These are phyloP conservation scores for Trichophyton schoenleinii DNA, from an alignment of 2,329 filamentous ascomycete species.

Conservation along the genomic window DNA sequence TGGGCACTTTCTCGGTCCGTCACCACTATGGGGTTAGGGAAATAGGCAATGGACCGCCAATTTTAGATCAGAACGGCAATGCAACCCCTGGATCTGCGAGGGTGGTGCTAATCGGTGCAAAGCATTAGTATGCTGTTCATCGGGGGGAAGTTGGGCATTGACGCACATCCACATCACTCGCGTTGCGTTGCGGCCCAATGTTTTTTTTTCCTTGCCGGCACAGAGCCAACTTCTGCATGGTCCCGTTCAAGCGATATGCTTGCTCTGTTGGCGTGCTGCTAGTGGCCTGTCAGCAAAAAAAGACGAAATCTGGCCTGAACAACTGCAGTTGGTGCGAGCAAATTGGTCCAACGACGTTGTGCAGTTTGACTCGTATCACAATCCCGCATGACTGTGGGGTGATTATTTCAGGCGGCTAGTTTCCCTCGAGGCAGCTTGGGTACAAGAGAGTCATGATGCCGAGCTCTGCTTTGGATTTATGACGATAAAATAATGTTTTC, in stretches of 20 bases:
- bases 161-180: conserved; percentile 3
- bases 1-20: not conserved
- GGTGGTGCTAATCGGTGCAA: not conserved
- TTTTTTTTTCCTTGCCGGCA: not conserved
- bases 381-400: not conserved
- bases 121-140: not conserved
- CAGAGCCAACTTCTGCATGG: conserved; percentile 1
- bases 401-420: not conserved
- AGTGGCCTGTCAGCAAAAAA: not conserved
- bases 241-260: conserved; percentile 1
- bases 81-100: conserved; percentile 2
- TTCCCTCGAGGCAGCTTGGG: not conserved
- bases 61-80: not conserved
- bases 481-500: not conserved
- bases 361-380: not conserved
- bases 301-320: not conserved
- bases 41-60: not conserved
- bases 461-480: not conserved
- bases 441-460: not conserved
- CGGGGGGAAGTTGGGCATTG: conserved; percentile 5
- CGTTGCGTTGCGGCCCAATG: conserved; percentile 5
- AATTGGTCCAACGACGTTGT: not conserved
- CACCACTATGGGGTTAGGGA: not conserved
- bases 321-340: conserved; percentile 1
- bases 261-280: conserved; percentile 3